Base-by-base conservation (phyloP, 2,329 filamentous ascomycete genomes). In the Beauveria sp. region DNA sequence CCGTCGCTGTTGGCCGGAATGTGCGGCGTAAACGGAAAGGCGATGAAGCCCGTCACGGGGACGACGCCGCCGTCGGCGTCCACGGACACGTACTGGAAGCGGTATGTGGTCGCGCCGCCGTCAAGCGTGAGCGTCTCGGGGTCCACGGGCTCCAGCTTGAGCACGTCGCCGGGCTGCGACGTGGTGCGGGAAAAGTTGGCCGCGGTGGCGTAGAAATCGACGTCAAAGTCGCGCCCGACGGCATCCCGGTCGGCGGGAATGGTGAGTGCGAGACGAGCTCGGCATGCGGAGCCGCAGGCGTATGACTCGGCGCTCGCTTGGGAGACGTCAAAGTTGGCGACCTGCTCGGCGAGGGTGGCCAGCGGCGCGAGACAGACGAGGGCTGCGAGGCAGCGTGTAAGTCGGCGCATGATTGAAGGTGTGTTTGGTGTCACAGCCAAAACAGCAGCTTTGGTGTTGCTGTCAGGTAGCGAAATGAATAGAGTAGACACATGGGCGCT, bases 21-120 rank as follows among this genome's bases (percentile, higher is more conserved):
- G 16, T 55, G 43, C 9, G 59, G 53, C 20, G 46, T 26, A 12
- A 43, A 47, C n/a, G 44, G 48, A 55, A 62, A 60, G 2, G 62
- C 65, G 16, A 66, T 55, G 28, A 65, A 66, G 1, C 59, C 65
- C 1, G 64, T 66, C 2, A 47, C 63, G 1, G 65, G 64, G 16
- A 66, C 64, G 1, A 44, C 26, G 1, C 59, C 55, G 37, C 55
- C 63, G 30, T 64, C 59, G 2, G 63, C 34, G 54, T 64, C 64
- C 8, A 56, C 10, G 2, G 65, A 64, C 16, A 59, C 61, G 41
- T 67, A 67, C 22, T 67, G 66, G 43, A 67, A 52, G 47, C 61
- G 61, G 37, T 57, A 66, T 5, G 59, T 48, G 2, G 61, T 57
- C 2, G 62, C 61, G 40, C 64, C 64, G 20, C 50, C 47, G n/a